phyloP scores from a whole-genome alignment of 148 eudicot species.

The Camellia japonica region DNA sequence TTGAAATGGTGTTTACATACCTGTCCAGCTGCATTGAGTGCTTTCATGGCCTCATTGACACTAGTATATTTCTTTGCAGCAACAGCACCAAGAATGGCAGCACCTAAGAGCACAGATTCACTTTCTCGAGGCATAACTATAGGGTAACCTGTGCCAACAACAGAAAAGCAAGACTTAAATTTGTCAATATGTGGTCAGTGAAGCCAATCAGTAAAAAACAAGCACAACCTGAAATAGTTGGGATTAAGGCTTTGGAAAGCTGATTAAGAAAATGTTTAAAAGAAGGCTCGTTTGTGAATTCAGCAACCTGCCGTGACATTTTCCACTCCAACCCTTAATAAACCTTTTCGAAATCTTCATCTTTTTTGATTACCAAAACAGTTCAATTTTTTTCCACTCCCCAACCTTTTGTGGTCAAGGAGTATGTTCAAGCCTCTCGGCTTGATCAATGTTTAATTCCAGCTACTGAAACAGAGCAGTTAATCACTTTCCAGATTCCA shows the following conservation, averaged over 20 bases:
- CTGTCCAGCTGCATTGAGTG: conserved; percentile 86
- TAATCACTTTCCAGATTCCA: no score
- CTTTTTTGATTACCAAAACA: no score
- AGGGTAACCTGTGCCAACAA: conserved; percentile 58
- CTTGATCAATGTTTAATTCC: no score
- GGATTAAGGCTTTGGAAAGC: not conserved
- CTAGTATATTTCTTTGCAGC: conserved; percentile 79
- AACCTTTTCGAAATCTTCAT: no score
- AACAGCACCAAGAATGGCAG: conserved; percentile 97
- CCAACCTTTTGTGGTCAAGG: no score
- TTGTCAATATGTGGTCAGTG: not conserved
- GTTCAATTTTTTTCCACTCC: no score
- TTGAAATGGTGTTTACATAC: conserved; percentile 31
- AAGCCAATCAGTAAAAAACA: not conserved
- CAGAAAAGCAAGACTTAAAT: conserved; percentile 3
- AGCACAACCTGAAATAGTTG: not conserved
- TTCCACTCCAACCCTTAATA: not conserved
- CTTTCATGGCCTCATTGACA: conserved; percentile 87
- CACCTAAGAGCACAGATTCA: conserved; percentile 87
- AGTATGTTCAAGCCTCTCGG: no score
- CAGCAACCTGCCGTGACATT: not conserved
- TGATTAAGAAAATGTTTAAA: not conserved
- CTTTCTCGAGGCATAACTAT: conserved; percentile 88
- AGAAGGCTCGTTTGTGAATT: not conserved
- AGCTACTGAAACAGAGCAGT: no score